Base-by-base conservation (phyloP, 345 rosid genomes). In the Raphanus raphanistrum region DNA sequence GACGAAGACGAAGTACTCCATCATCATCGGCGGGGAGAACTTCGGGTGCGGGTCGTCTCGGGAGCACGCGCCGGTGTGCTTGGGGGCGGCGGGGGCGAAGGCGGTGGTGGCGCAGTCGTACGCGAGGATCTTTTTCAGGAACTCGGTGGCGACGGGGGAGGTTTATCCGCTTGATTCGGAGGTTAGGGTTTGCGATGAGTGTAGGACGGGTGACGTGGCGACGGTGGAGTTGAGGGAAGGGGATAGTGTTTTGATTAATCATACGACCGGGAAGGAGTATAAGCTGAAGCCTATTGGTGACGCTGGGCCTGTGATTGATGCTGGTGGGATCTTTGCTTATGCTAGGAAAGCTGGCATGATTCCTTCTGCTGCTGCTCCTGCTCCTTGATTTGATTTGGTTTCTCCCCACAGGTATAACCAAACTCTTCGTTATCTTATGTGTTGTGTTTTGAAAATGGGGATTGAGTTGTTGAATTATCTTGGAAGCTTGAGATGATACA, bases 31-130 rank as follows among this genome's bases (percentile, higher is more conserved):
- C 0, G 98, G 97, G 1, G 94, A 85, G n/a, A 94, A 94, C 71
- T 94, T 94, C 36, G 97, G 98, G 11, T 94, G 98, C 61, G 98
- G 97, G 0, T 94, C 98, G 3, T 94, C 98, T 0, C 86, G 98
- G 21, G 98, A 94, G 82, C 98, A 92, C 75, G 98, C 97, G 6
- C 98, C 98, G 8, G 97, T 94, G 26, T 93, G 97, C 5, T 78
- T 94, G 1, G 98, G 98, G 0, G 98, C 98, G 2, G 94, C 98
- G 2, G 98, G 98, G 38, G 91, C 85, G 6, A 81, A 81, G 55
- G 94, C 91, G 1, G 92, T 92, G 67, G 91, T 92, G 17, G 97
- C 97, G 25, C 92, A 92, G 35, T 89, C 96, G 2, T 94, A 89
- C 60, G 98, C 98, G 2, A 84, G 98, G 67, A 94, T 94, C 31